A percentile compares a stretch with the other conserved stretches of the same genome.
Evolutionary conservation across 495 filamentous ascomycete species (phyloP).

Genomic region (Pseudomonodictys pantanalensis): DNA sequence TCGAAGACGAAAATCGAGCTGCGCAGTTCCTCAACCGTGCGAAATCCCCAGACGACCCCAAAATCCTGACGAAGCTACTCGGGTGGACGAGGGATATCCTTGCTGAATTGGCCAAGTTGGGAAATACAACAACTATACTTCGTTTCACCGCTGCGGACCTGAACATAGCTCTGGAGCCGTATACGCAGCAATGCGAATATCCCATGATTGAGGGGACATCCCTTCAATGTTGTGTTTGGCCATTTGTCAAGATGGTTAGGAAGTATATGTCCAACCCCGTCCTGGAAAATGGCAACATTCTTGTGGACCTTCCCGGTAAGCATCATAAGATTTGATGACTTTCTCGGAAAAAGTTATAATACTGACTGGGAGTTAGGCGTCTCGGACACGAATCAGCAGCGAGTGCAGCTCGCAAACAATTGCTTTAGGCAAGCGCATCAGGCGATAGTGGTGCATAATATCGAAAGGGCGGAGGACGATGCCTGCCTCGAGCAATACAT

Average conservation of each 20-base stretch:
- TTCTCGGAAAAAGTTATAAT: background rate
- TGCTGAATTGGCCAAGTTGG: background rate
- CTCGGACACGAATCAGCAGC: background rate
- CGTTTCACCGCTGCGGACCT: background rate
- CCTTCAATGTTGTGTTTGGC: background rate
- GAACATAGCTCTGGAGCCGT: background rate
- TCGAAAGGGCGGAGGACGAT: background rate
- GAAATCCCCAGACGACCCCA: background rate
- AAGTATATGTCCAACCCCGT: background rate
- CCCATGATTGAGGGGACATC: background rate
- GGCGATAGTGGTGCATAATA: background rate
- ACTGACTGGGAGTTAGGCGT: background rate
- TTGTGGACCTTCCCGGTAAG: background rate
- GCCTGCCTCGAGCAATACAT: background rate
- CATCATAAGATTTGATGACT: background rate
- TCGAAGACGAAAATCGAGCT: background rate
- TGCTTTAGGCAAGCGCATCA: background rate
- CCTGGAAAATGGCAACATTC: background rate
- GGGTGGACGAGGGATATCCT: background rate
- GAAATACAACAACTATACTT: background rate
- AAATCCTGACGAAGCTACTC: background rate
- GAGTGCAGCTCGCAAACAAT: background rate
- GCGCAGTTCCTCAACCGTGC: background rate
- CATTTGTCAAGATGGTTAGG: background rate
- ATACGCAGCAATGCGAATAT: background rate